Evolutionary conservation across 257 asterid species (phyloP), one percentile per base, ranked within the genome.

Genomic region (Lantana camara): DNA sequence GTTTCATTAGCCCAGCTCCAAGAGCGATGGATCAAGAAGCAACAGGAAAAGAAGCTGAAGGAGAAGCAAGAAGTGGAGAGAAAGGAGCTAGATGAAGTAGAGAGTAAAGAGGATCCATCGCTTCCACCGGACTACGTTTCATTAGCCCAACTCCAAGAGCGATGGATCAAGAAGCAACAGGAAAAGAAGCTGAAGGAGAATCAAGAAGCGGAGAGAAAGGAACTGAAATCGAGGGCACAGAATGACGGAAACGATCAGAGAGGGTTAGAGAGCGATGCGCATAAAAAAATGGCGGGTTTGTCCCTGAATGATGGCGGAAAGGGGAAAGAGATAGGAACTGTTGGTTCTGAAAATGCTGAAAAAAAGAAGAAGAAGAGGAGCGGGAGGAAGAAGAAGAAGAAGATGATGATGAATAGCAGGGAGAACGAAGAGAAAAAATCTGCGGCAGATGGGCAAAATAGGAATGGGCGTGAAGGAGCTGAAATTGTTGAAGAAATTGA

Each of bases 81-180:
- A 46, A 57, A 37, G 0, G n/a, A 69, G 67, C n/a, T n/a, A n/a
- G n/a, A n/a, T n/a, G n/a, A n/a, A n/a, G 56, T 13, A 15, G 77
- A 8, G 66, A 57, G 50, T 11, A 60, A 29, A 23, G 79, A 63
- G 19, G 55, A 66, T 46, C 75, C 80, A n/a, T 57, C 79, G 38
- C 64, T 90, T 30, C 95, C 96, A 8, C 65, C 92, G 1, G 75
- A 79, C 64, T 90, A 87, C 73, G 89, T 90, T 13, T 69, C 96
- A n/a, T 46, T 83, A 0, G 79, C 67, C 34, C 79, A 81, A 7
- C 92, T 90, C 22, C 78, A 72, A 53, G 85, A 85, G 66, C 80
- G 80, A 62, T 87, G 96, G 95, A 73, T 82, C 57, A 76, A 60
- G 11, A 76, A 73, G 55, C 72, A 84, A 34, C 57, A 78, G 40